Evolutionary conservation across 768 basidiomycete species (phyloP).

Genomic region (Asterophora parasitica): DNA sequence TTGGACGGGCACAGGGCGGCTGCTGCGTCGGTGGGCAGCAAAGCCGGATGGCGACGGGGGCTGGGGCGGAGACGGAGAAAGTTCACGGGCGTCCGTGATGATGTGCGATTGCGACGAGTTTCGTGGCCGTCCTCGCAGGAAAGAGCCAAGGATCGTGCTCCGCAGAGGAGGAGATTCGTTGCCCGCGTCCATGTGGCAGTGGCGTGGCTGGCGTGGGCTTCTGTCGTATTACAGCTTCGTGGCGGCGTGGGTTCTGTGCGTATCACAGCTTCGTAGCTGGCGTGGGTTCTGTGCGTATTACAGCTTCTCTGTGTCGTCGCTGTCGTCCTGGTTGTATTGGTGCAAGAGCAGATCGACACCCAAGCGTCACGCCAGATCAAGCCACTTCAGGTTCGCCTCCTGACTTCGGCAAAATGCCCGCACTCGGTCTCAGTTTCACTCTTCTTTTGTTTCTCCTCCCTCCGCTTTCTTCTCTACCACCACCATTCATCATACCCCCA

Average conservation of each 20-base stretch:
- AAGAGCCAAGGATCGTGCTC: conserved; percentile 66
- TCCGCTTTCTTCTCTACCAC: neutral
- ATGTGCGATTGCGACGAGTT: conserved; percentile 61
- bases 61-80: conserved; percentile 39
- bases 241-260: too few species aligned
- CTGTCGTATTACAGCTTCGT: neutral
- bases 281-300: too few species aligned
- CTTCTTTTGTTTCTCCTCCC: neutral
- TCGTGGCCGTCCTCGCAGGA: conserved; percentile 65
- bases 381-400: conserved; percentile 13
- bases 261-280: too few species aligned
- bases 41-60: conserved; percentile 29
- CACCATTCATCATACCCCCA: neutral
- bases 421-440: neutral
- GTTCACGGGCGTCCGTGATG: conserved; percentile 32
- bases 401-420: neutral
- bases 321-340: conserved; percentile 9
- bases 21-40: conserved; percentile 19
- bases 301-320: neutral
- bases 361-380: conserved; percentile 11
- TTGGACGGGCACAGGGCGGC: conserved; percentile 32
- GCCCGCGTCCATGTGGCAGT: conserved; percentile 26
- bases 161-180: conserved; percentile 43
- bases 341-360: conserved; percentile 6
- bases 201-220: neutral